These are phyloP conservation scores for Penicillium sp. DNA, from an alignment of 2,329 filamentous ascomycete genomes.

Conservation along the genomic window DNA sequence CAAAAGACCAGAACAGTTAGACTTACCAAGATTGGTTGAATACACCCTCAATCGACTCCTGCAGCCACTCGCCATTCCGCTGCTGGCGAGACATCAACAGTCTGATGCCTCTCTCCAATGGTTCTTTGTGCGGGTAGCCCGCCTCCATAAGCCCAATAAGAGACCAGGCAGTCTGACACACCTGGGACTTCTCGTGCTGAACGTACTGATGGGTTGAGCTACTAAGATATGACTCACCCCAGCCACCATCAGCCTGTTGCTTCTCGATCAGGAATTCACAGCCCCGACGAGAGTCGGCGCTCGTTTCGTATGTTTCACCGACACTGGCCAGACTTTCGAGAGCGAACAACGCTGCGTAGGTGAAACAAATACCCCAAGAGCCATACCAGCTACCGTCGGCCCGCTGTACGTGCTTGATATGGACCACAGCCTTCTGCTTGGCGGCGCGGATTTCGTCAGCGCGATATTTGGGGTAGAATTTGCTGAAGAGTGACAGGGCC, in stretches of 20 bases:
- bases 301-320: conserved; percentile 78
- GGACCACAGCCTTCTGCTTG: conserved; percentile 70
- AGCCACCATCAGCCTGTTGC: conserved; percentile 86
- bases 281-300: conserved; percentile 65
- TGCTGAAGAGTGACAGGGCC: conserved; percentile 75
- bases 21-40: conserved; percentile 94
- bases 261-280: conserved; percentile 84
- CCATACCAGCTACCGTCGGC: conserved; percentile 95
- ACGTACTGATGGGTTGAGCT: conserved; percentile 74
- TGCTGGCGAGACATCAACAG: conserved; percentile 85
- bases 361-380: conserved; percentile 97
- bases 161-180: conserved; percentile 94
- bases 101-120: conserved; percentile 69
- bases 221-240: conserved; percentile 90
- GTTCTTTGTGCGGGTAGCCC: conserved; percentile 70
- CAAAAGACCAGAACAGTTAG: background rate
- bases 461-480: conserved; percentile 79
- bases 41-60: conserved; percentile 94
- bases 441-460: conserved; percentile 70
- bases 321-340: conserved; percentile 79
- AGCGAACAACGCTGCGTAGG: conserved; percentile 95
- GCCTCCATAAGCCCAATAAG: conserved; percentile 79
- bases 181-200: conserved; percentile 77
- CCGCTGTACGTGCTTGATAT: conserved; percentile 76
- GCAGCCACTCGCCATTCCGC: conserved; percentile 86